Conservation (phyloP, 1,284 basidiomycete genomes). For the Fomitopsis pinicola region DNA sequence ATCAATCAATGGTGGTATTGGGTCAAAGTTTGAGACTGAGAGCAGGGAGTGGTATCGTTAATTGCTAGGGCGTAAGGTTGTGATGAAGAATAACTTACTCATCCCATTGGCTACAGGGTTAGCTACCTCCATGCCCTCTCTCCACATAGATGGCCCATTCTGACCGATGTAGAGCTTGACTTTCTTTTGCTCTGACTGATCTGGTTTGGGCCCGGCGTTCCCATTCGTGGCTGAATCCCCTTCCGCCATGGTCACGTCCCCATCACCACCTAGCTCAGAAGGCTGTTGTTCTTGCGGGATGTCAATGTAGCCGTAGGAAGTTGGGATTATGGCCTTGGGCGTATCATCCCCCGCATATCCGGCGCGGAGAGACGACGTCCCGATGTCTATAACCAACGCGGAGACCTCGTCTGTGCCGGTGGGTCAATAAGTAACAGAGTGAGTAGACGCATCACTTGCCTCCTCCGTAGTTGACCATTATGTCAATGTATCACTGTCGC, state of each 20-base stretch:
- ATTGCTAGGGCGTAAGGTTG: neutral
- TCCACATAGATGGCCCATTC: constrained; percentile 89
- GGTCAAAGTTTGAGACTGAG: constrained; percentile 76
- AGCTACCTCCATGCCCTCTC: constrained; percentile 81
- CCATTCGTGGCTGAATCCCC: constrained; percentile 30
- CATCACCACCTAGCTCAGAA: constrained; percentile 25
- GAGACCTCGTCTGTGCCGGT: constrained; percentile 78
- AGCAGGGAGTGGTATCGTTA: neutral
- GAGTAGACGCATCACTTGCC: constrained; percentile 37
- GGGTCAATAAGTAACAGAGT: neutral
- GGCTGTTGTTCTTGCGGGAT: constrained; percentile 28
- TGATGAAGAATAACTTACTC: constrained; percentile 47
- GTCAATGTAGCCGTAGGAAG: constrained; percentile 76
- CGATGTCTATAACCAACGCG: constrained; percentile 94
- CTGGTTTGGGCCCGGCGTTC: constrained; percentile 16
- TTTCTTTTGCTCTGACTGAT: constrained; percentile 27
- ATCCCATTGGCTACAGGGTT: constrained; percentile 87
- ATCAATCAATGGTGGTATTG: constrained; percentile 69
- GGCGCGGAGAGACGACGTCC: constrained; percentile 84
- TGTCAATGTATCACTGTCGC: neutral
- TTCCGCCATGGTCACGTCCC: constrained; percentile 58
- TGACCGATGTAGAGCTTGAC: constrained; percentile 85
- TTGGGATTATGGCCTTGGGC: constrained; percentile 89
- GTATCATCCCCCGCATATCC: constrained; percentile 98
- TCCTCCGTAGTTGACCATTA: constrained; percentile 72